These are phyloP conservation scores for Rhinocladiella mackenziei DNA, from an alignment of 2,329 filamentous ascomycete genomes.

Conservation along the genomic window DNA sequence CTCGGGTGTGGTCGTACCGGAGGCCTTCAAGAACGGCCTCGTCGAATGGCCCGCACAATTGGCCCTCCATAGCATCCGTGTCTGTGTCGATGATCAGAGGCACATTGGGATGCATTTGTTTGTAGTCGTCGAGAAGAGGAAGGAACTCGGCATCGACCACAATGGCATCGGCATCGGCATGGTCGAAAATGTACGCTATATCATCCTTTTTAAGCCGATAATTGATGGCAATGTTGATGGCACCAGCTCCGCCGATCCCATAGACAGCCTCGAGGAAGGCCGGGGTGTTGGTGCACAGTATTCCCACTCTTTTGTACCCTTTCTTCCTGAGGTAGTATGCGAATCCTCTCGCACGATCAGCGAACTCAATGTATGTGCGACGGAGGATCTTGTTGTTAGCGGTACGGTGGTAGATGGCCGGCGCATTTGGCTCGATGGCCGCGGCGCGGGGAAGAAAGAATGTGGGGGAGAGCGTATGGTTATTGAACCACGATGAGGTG, in stretches of 20 bases:
- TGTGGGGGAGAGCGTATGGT: constrained; percentile 80
- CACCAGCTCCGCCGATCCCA: constrained; percentile 77
- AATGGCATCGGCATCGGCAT: constrained; percentile 79
- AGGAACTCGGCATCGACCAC: constrained; percentile 81
- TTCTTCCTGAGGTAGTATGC: constrained; percentile 81
- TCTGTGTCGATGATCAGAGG: constrained; percentile 79
- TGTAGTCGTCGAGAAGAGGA: constrained; percentile 64
- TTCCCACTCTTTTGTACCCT: constrained; percentile 70
- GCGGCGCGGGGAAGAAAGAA: constrained; percentile 83
- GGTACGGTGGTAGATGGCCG: constrained; percentile 81
- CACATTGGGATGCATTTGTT: constrained; percentile 57
- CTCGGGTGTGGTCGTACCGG: constrained; percentile 63
- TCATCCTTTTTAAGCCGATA: constrained; percentile 78
- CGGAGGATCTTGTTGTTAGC: constrained; percentile 69
- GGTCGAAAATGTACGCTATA: constrained; percentile 83
- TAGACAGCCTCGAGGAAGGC: constrained; percentile 90
- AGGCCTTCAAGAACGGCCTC: constrained; percentile 77
- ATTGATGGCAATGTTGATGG: constrained; percentile 69
- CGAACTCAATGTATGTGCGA: constrained; percentile 73
- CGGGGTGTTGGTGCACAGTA: constrained; percentile 87
- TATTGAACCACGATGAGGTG: constrained; percentile 50
- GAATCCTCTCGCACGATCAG: constrained; percentile 79
- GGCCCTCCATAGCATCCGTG: constrained; percentile 70
- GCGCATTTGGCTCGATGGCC: constrained; percentile 77
- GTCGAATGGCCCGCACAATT: constrained; percentile 75